Evolutionary conservation across 2,329 filamentous ascomycete species (phyloP), one percentile per base, ranked within the genome.

Genomic region (Chaetomium olivaceum): DNA sequence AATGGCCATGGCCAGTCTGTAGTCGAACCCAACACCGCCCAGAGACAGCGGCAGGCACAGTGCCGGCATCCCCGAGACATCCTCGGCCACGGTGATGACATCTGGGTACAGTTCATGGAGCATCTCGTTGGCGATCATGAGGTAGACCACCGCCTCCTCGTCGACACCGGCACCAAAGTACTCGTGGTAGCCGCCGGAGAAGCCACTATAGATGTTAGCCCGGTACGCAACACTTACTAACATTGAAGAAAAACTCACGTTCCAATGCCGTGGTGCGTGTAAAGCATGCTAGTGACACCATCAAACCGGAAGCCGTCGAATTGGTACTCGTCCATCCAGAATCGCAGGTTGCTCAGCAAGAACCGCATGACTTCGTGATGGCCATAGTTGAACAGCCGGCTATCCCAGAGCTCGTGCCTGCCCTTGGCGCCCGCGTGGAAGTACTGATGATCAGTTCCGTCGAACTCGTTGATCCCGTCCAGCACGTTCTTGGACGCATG

Each of bases 291-390:
- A 1, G 95, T 99, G 61, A 99, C 95, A 70, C 95, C 95, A 72
- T 99, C 95, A 73, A 99, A 99, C 51, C 95, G 88, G 85, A 98
- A 99, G 27, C 95, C 95, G 75, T 99, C 95, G 75, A 99, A 98
- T 50, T 88, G 82, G 74, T 97, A 99, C 79, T 97, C 93, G 64
- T 98, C 94, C 93, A 99, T 98, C 93, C 95, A 99, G 81, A 97
- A 99, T 27, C 94, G 87, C 65, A 99, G 80, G 76, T 99, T 99
- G 77, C 93, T 97, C 29, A 99, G 83, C 55, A 99, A 82, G 80
- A 99, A 99, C n/a, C 95, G 87, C 76, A 98, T 78, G 25, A 99
- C 95, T 76, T 99, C 95, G 74, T 98, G 93, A 73, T 87, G 87
- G 33, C 93, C 94, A 75, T 98, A 99, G 81, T 99, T 99, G 84